phyloP scores from a whole-genome alignment of 2,329 filamentous ascomycete genomes.

The Calycina herbarum region DNA sequence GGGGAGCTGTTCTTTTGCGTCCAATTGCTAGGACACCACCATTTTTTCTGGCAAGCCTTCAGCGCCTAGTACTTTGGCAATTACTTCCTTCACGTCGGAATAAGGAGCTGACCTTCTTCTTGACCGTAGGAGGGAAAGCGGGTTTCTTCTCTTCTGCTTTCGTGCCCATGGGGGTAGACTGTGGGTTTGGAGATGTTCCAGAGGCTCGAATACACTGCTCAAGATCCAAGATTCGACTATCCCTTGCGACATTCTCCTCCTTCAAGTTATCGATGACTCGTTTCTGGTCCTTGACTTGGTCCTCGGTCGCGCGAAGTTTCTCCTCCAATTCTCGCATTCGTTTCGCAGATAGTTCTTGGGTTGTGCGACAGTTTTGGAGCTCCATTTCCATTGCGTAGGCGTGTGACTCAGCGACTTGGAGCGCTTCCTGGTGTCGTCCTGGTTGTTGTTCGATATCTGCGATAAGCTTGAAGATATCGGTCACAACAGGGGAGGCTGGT shows the following conservation, averaged over 20 bases:
- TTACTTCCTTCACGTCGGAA: background rate
- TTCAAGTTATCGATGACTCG: background rate
- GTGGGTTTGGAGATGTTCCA: background rate
- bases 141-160: background rate
- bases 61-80: background rate
- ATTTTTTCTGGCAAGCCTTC: background rate
- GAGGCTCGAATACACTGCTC: background rate
- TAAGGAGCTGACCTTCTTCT: background rate
- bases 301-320: background rate
- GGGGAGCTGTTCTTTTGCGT: background rate
- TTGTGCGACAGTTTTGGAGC: background rate
- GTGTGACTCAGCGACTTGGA: background rate
- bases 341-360: background rate
- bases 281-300: background rate
- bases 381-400: background rate
- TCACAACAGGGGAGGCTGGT: background rate
- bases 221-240: background rate
- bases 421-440: background rate
- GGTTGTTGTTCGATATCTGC: background rate
- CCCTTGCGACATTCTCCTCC: background rate
- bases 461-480: constrained; percentile 3
- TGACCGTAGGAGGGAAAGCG: background rate
- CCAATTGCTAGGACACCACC: background rate
- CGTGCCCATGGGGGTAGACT: background rate
- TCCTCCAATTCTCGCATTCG: background rate